Base-by-base conservation (phyloP, 768 basidiomycete species). In the Mycena belliarum region DNA sequence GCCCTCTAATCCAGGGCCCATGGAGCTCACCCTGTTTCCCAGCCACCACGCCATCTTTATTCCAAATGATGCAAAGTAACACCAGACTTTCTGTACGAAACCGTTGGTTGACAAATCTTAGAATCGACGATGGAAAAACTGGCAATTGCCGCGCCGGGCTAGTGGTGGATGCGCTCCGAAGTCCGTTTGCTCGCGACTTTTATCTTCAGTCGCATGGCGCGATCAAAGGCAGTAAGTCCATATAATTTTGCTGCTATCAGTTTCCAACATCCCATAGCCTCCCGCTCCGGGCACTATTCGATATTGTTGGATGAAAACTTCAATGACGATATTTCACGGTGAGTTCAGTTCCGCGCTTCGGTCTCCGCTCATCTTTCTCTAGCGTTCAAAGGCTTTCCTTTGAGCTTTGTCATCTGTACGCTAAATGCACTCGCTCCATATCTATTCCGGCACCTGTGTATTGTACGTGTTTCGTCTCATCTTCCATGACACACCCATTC, bases 391-490 rank as follows among this genome's bases (percentile, higher is more conserved):
- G 70, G 10, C 61, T 83, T 12, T 73, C 80, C 0, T 85, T 77
- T 57, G 66, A 69, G 4, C 68, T 86, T 1, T 86, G 84, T 49
- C 79, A 86, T 47, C 66, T 75, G 0, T 85, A 84, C 45, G 81
- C 80, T 1, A 74, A 82, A 12, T 77, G 82, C 3, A 86, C 83
- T 0, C 75, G 82, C 5, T 77, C 81, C 0, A 83, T 86, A 0
- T 83, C 82, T 0, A 82, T 85, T 12, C 84, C 84, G 0, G 82
- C 84, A 0, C 84, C 84, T 0, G 82, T 86, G 0, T 86, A 85
- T 55, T 86, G 82, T 84, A 62, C 68, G 82, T 72, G n/a, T 28
- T 37, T 38, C 18, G 14, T 6, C 15, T 20, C 52, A 32, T n/a
- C 15, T 33, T 14, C 7, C 32, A 18, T 10, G n/a, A 28, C 16